phyloP scores from a whole-genome alignment of 495 filamentous ascomycete species.

The Penicillium taxi region DNA sequence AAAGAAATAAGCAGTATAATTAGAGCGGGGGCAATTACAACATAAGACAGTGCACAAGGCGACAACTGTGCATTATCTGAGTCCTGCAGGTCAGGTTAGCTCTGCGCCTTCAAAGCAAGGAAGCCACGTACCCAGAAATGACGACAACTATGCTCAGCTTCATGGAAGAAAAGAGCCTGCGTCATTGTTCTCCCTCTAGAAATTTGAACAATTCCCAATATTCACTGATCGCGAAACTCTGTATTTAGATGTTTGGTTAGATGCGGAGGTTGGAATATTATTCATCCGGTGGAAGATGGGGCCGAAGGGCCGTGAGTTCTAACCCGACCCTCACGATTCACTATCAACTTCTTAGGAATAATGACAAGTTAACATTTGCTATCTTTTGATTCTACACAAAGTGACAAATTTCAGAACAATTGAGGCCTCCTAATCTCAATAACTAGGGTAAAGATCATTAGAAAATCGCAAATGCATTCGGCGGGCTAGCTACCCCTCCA shows the following conservation, averaged over 20 bases:
- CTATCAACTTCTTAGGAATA: too few species aligned
- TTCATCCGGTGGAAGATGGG: constrained; percentile 10
- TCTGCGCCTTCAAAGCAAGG: constrained; percentile 2
- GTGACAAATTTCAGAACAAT: not conserved
- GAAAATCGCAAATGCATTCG: constrained; percentile 38
- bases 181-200: constrained; percentile 10
- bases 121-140: constrained; percentile 18
- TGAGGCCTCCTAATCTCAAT: too few species aligned
- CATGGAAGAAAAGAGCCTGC: constrained; percentile 15
- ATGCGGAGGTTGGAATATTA: constrained; percentile 11
- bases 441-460: constrained; percentile 11
- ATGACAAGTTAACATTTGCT: too few species aligned
- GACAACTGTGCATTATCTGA: constrained; percentile 40
- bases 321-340: too few species aligned
- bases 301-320: not conserved
- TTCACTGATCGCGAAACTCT: not conserved
- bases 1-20: constrained; percentile 34
- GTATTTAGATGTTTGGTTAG: not conserved
- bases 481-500: constrained; percentile 40
- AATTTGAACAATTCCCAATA: constrained; percentile 1
- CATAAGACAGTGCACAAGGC: constrained; percentile 39
- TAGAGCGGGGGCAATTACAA: constrained; percentile 39
- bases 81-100: constrained; percentile 39
- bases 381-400: not conserved
- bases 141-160: constrained; percentile 7